Conservation (phyloP, 345 rosid genomes). For the Balakata baccata region DNA sequence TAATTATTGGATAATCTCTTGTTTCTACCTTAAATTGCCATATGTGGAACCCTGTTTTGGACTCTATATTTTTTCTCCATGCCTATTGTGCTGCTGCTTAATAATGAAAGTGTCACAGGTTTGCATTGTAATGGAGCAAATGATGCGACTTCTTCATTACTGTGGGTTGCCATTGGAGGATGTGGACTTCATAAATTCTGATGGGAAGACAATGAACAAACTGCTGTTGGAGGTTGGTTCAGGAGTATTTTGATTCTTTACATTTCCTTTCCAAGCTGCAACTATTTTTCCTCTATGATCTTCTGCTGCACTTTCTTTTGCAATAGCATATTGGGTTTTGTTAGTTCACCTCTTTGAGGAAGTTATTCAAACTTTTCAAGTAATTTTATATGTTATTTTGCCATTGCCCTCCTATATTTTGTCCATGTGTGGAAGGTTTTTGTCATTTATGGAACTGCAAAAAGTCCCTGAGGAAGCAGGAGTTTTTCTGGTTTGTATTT, state of each 20-base stretch:
- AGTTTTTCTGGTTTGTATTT: background rate
- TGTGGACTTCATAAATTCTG: conserved; percentile 89
- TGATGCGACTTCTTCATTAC: conserved; percentile 80
- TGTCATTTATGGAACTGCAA: background rate
- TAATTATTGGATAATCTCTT: background rate
- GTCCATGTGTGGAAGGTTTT: background rate
- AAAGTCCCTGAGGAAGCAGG: background rate
- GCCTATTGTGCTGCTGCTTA: conserved; percentile 12
- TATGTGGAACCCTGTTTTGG: background rate
- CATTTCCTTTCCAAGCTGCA: background rate
- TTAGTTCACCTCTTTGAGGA: too few species aligned
- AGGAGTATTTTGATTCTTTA: conserved; percentile 5
- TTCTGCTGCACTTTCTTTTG: too few species aligned
- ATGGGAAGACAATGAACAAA: conserved; percentile 91
- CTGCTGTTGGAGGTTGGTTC: conserved; percentile 73
- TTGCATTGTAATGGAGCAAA: conserved; percentile 94
- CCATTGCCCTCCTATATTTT: background rate
- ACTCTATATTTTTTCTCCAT: background rate
- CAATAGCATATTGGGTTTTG: too few species aligned
- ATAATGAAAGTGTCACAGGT: conserved; percentile 44
- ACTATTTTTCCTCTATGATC: background rate
- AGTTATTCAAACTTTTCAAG: background rate
- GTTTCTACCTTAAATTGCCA: background rate
- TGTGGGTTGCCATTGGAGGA: conserved; percentile 65
- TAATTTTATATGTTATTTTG: background rate